These are phyloP conservation scores for Boletus semigastroideus DNA, from an alignment of 1,284 basidiomycete species.

Conservation along the genomic window DNA sequence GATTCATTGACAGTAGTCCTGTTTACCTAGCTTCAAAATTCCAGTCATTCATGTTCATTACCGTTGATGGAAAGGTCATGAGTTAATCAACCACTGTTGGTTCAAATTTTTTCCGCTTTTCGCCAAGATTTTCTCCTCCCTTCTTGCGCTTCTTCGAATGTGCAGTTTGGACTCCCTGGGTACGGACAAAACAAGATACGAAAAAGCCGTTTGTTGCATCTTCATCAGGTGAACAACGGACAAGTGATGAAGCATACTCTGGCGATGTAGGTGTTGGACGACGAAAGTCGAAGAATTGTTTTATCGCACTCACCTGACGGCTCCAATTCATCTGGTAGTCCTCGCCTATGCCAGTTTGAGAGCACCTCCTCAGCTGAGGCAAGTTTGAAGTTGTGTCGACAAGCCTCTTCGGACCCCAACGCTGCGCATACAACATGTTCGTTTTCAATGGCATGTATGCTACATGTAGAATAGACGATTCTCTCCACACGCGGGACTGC, in stretches of 20 bases:
- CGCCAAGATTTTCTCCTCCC: not conserved
- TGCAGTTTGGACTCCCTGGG: conserved; percentile 8
- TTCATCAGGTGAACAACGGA: conserved; percentile 84
- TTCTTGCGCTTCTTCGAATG: conserved; percentile 16
- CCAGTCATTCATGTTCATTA: conserved; percentile 12
- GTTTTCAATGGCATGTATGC: conserved; percentile 89
- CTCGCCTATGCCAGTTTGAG: conserved; percentile 79
- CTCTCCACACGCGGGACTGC: conserved; percentile 64
- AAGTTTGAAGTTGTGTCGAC: conserved; percentile 58
- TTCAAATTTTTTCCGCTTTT: conserved; percentile 15
- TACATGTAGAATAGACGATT: conserved; percentile 97
- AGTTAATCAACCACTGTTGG: not conserved
- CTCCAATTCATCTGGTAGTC: conserved; percentile 62
- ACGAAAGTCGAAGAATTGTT: not conserved
- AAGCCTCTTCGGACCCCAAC: conserved; percentile 69
- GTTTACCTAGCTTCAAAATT: conserved; percentile 22
- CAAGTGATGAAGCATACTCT: conserved; percentile 66
- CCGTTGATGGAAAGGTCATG: conserved; percentile 1
- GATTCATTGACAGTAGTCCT: conserved; percentile 31
- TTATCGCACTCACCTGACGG: conserved; percentile 38
- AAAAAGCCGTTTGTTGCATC: conserved; percentile 96
- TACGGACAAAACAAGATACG: conserved; percentile 77
- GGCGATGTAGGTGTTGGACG: conserved; percentile 5
- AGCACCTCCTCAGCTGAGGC: conserved; percentile 67
- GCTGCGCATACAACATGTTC: conserved; percentile 80